phyloP scores from a whole-genome alignment of 176 grass and related monocot species.

The Oryza brachyantha region DNA sequence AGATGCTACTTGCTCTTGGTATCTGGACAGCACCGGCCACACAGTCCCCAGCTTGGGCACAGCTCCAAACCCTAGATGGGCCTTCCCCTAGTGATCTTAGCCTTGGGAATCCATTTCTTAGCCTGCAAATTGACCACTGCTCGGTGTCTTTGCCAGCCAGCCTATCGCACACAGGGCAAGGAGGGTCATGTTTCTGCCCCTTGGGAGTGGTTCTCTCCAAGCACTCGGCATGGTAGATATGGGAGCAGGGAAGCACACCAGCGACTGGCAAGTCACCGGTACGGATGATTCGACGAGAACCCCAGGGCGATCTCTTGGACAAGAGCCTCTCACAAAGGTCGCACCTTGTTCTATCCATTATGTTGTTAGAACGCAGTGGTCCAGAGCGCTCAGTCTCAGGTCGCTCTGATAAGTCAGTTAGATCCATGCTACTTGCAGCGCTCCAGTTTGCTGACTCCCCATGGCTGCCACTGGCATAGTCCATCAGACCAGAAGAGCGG shows the following conservation, averaged over 20 bases:
- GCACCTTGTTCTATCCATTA: constrained; percentile 47
- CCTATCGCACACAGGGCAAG: constrained; percentile 69
- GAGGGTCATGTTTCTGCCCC: constrained; percentile 59
- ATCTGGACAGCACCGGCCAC: constrained; percentile 34
- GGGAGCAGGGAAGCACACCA: constrained; percentile 68
- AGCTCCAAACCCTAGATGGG: constrained; percentile 68
- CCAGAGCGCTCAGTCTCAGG: constrained; percentile 33
- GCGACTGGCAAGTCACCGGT: constrained; percentile 64
- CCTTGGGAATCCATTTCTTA: constrained; percentile 61
- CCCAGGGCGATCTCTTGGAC: constrained; percentile 68
- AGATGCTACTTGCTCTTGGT: constrained; percentile 38
- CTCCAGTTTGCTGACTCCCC: constrained; percentile 49
- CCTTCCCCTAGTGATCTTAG: constrained; percentile 68
- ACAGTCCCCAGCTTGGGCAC: constrained; percentile 55
- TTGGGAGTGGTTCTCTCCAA: constrained; percentile 70
- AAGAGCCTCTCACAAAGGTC: constrained; percentile 60
- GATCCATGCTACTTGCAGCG: constrained; percentile 57
- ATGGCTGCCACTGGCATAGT: constrained; percentile 18
- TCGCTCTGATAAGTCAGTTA: constrained; percentile 44
- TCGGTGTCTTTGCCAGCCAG: constrained; percentile 45
- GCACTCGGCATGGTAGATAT: constrained; percentile 86
- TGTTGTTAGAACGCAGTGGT: constrained; percentile 11
- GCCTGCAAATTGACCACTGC: constrained; percentile 66
- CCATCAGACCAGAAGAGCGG: constrained; percentile 29
- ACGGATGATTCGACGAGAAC: constrained; percentile 59